Conservation (phyloP, 495 filamentous ascomycete genomes). For the Aspergillus ostianus region DNA sequence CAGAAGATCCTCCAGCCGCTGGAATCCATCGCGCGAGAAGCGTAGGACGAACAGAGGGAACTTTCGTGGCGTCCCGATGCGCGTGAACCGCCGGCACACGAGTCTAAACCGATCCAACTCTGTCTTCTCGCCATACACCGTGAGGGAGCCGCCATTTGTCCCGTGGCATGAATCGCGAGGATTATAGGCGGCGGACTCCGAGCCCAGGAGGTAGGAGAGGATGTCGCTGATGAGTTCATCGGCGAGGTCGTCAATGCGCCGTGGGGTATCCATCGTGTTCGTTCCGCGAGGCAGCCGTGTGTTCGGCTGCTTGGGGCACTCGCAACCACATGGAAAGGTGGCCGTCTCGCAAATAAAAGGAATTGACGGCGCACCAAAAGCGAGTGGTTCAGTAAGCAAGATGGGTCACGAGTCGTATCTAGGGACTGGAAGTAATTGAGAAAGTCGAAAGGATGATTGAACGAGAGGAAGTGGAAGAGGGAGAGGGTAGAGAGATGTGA, state of each 20-base stretch:
- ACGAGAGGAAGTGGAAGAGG: background rate
- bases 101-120: constrained; percentile 54
- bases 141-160: constrained; percentile 11
- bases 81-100: constrained; percentile 60
- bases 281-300: constrained; percentile 35
- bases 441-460: constrained; percentile 16
- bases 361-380: constrained; percentile 12
- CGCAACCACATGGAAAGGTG: constrained; percentile 40
- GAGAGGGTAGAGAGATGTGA: background rate
- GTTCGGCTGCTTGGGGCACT: constrained; percentile 35
- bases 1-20: constrained; percentile 49
- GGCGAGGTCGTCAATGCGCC: constrained; percentile 51
- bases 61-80: constrained; percentile 58
- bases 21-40: constrained; percentile 59
- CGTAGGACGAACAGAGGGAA: constrained; percentile 59
- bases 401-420: background rate
- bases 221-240: constrained; percentile 63
- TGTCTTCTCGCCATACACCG: constrained; percentile 30
- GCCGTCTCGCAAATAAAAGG: constrained; percentile 13
- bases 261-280: constrained; percentile 36
- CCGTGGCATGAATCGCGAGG: constrained; percentile 2
- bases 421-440: constrained; percentile 7
- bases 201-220: constrained; percentile 34
- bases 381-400: constrained; percentile 12
- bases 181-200: constrained; percentile 15